These are phyloP conservation scores for Coriolopsis trogii DNA, from an alignment of 1,284 basidiomycete genomes.

Conservation along the genomic window DNA sequence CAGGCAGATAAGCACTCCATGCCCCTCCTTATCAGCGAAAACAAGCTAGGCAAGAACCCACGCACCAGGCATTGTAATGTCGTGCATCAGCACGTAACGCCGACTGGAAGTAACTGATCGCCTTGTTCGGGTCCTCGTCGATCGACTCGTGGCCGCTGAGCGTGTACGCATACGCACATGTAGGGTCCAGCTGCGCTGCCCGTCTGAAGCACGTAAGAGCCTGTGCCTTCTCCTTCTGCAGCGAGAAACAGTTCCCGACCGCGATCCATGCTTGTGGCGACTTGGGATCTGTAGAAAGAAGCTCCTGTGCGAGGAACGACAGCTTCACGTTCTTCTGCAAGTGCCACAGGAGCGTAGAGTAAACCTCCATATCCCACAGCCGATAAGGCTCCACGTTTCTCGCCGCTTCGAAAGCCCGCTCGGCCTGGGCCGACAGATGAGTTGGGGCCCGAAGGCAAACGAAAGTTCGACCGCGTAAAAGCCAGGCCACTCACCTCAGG, in stretches of 20 bases:
- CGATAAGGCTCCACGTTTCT: slow-evolving; percentile 84
- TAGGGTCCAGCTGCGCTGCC: slow-evolving; percentile 82
- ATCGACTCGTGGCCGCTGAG: slow-evolving; percentile 93
- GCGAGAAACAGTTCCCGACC: slow-evolving; percentile 89
- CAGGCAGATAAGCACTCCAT: slow-evolving; percentile 10
- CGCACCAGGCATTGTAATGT: slow-evolving; percentile 95
- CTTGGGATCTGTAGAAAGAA: slow-evolving; percentile 79
- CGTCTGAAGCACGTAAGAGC: slow-evolving; percentile 91
- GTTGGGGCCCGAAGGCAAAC: slow-evolving; percentile 14
- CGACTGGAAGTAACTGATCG: slow-evolving; percentile 86
- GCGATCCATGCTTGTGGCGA: slow-evolving; percentile 94
- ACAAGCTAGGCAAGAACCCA: slow-evolving; percentile 24
- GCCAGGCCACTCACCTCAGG: slow-evolving; percentile 62
- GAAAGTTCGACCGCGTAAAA: neutral
- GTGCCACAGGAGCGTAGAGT: slow-evolving; percentile 95
- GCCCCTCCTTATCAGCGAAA: slow-evolving; percentile 10
- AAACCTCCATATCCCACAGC: slow-evolving; percentile 89
- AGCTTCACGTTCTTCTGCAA: slow-evolving; percentile 79
- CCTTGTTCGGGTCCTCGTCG: slow-evolving; percentile 90
- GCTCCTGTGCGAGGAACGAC: slow-evolving; percentile 88
- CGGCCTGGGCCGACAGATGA: slow-evolving; percentile 55
- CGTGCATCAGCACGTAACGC: slow-evolving; percentile 86
- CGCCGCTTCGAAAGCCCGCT: slow-evolving; percentile 83
- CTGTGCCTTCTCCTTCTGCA: slow-evolving; percentile 89
- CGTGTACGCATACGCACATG: slow-evolving; percentile 91